Conservation (phyloP, 1,284 basidiomycete genomes). For the Puccinia polysora region DNA sequence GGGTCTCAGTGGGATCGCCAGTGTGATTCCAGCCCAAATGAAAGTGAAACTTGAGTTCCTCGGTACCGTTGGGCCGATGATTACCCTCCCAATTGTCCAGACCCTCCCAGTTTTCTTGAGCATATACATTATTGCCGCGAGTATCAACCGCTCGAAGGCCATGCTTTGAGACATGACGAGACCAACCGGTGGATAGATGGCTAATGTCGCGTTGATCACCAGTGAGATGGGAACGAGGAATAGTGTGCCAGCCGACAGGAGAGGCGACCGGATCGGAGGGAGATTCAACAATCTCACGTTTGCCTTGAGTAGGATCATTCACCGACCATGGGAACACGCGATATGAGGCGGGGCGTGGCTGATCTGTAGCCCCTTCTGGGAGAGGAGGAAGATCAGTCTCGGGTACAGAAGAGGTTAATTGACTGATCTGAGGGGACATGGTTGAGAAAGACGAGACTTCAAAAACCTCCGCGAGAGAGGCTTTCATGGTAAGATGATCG, state of each 20-base stretch:
- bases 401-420: slow-evolving; percentile 25
- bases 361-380: slow-evolving; percentile 2
- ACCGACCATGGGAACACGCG: slow-evolving; percentile 49
- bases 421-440: slow-evolving; percentile 38
- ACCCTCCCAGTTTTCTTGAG: slow-evolving; percentile 86
- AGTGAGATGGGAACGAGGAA: slow-evolving; percentile 52
- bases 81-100: slow-evolving; percentile 69
- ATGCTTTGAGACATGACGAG: slow-evolving; percentile 65
- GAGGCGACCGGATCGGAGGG: slow-evolving; percentile 55
- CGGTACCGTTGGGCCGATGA: slow-evolving; percentile 68
- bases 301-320: slow-evolving; percentile 47
- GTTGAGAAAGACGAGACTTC: not conserved
- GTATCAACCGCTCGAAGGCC: not conserved
- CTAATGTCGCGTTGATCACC: slow-evolving; percentile 56
- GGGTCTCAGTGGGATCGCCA: slow-evolving; percentile 52
- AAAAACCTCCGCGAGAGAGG: not conserved
- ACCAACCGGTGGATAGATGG: slow-evolving; percentile 73
- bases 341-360: slow-evolving; percentile 44
- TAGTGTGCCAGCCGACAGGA: slow-evolving; percentile 77
- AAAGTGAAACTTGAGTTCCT: slow-evolving; percentile 64
- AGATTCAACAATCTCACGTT: slow-evolving; percentile 46
- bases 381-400: slow-evolving; percentile 33
- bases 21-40: slow-evolving; percentile 59
- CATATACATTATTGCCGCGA: slow-evolving; percentile 59
- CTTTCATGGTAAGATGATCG: slow-evolving; percentile 14